Evolutionary conservation across 2,329 filamentous ascomycete species (phyloP).

Genomic region (Phaeophleospora eucalypticola): DNA sequence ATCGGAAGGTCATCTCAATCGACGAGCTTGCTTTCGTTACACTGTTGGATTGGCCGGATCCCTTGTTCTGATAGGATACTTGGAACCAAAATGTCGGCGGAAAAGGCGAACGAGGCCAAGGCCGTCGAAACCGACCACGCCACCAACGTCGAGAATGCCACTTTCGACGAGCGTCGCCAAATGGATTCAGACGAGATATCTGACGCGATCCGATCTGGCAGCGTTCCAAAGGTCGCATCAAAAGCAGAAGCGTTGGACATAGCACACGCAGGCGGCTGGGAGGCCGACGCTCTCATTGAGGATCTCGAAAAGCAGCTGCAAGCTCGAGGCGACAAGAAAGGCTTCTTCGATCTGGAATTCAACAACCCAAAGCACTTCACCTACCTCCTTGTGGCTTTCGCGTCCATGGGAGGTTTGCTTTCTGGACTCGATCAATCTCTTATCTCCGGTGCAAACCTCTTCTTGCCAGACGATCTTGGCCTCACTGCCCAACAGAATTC

Average conservation of each 20-base stretch:
- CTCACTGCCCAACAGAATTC: slow-evolving; percentile 56
- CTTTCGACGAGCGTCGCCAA: slow-evolving; percentile 19
- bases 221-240: slow-evolving; percentile 24
- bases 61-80: too few species aligned
- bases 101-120: slow-evolving; percentile 21
- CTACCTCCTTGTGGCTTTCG: slow-evolving; percentile 64
- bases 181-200: slow-evolving; percentile 26
- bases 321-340: slow-evolving; percentile 35
- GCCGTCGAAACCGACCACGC: slow-evolving; percentile 13
- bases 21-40: too few species aligned
- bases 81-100: too few species aligned
- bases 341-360: slow-evolving; percentile 54
- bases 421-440: slow-evolving; percentile 70
- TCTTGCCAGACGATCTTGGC: slow-evolving; percentile 56
- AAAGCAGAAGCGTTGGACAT: slow-evolving; percentile 32
- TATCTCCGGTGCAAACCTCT: slow-evolving; percentile 67
- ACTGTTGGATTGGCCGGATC: too few species aligned
- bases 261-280: slow-evolving; percentile 36
- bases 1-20: too few species aligned
- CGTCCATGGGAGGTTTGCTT: slow-evolving; percentile 70
- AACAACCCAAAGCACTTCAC: slow-evolving; percentile 63
- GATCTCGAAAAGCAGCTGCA: slow-evolving; percentile 39
- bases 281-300: slow-evolving; percentile 43
- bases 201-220: slow-evolving; percentile 28
- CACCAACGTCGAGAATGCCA: slow-evolving; percentile 21